These are phyloP conservation scores for Porogramme epimiltina DNA, from an alignment of 1,284 basidiomycete species.

Conservation along the genomic window DNA sequence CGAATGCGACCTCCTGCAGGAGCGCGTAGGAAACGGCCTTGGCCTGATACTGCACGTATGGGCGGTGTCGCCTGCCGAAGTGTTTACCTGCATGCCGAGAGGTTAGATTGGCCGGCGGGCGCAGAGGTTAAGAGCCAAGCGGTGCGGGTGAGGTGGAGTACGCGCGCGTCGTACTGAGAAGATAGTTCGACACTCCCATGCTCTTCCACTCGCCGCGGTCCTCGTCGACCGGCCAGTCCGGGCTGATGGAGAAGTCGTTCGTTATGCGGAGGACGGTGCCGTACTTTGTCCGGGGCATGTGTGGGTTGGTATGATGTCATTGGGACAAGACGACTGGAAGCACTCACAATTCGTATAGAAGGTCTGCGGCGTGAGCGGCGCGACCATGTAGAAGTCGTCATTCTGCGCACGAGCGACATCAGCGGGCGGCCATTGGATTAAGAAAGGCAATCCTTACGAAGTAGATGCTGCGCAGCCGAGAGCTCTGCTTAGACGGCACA, in stretches of 20 bases:
- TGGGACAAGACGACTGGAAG: neutral
- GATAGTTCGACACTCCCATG: constrained; percentile 30
- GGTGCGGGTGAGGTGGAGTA: neutral
- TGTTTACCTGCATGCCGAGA: constrained; percentile 31
- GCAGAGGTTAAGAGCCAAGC: neutral
- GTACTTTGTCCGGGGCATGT: constrained; percentile 23
- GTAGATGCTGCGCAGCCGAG: constrained; percentile 23
- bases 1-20: constrained; percentile 31
- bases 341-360: constrained; percentile 31
- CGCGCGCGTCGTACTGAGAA: constrained; percentile 24
- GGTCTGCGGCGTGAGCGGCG: constrained; percentile 24
- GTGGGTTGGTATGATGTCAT: neutral
- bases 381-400: constrained; percentile 31
- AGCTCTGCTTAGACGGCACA: neutral
- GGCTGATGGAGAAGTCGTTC: constrained; percentile 26
- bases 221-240: constrained; percentile 20
- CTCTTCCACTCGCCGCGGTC: constrained; percentile 36
- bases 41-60: constrained; percentile 43
- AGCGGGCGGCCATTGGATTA: neutral
- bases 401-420: constrained; percentile 17
- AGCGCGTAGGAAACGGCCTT: constrained; percentile 35
- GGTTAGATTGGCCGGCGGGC: neutral
- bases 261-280: constrained; percentile 36
- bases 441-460: constrained; percentile 22
- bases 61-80: constrained; percentile 38